Percentiles rank a stretch among this genome's conserved stretches.
These are phyloP conservation scores for Fusarium sp. DNA, from an alignment of 2,329 filamentous ascomycete genomes.

Conservation along the genomic window DNA sequence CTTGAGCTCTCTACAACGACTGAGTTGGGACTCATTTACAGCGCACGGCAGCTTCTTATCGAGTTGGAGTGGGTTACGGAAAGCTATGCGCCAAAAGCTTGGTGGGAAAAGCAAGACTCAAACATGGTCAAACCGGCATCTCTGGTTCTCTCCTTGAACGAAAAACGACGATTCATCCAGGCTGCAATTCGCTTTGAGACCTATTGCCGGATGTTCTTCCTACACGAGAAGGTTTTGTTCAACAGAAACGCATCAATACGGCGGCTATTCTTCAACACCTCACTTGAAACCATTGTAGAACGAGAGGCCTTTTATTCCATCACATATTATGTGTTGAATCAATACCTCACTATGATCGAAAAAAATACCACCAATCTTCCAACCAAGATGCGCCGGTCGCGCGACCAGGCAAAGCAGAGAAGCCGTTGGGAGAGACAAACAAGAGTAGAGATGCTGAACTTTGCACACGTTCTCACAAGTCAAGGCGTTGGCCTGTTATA, in stretches of 20 bases:
- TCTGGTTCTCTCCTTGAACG: background rate
- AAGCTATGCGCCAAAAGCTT: background rate
- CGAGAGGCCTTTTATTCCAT: background rate
- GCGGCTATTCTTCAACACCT: background rate
- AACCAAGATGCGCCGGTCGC: too few relatives aligned
- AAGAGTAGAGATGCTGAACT: background rate
- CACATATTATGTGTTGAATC: background rate
- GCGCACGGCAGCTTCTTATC: background rate
- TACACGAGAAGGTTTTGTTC: background rate
- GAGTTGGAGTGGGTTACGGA: background rate
- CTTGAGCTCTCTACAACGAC: background rate
- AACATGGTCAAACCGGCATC: background rate
- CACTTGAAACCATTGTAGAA: accelerated
- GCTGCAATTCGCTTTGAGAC: background rate
- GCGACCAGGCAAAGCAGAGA: background rate
- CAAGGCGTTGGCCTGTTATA: background rate
- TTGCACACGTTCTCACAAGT: background rate
- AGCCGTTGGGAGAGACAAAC: background rate
- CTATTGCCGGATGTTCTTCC: background rate
- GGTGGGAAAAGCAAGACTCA: background rate
- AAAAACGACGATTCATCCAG: background rate
- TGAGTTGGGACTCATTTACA: background rate
- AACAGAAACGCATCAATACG: background rate
- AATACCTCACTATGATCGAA: background rate
- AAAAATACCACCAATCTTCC: background rate